Base-by-base conservation (phyloP, 2,329 filamentous ascomycete genomes). In the Cyclaneusma minus region DNA sequence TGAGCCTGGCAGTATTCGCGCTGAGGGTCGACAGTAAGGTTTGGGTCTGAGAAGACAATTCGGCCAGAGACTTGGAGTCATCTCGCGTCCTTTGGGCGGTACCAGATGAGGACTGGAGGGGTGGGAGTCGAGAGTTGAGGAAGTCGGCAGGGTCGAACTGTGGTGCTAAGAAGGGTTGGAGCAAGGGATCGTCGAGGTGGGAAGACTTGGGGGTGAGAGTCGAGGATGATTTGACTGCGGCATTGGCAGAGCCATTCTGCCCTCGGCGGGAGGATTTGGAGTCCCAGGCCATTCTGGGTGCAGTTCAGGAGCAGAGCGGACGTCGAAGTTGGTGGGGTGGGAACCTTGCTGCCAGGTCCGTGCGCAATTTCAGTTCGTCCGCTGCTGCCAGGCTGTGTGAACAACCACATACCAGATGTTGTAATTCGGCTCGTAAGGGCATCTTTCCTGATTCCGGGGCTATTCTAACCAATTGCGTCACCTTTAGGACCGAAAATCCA, bases 1-100 rank as follows among this genome's bases (percentile, higher is more conserved):
- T 83, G 6, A 94, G 59, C 23, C 84, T 69, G 11, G 82, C 77
- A 2, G 84, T 92, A 48, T 94, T 83, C 6, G 82, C 78, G 45
- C 81, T 91, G 43, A 95, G 69, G 44, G 87, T 80, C 2, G 84
- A 81, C 24, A 94, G 63, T n/a, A 91, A 63, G 3, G 73, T 64
- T 51, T 94, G 85, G 1, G 85, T 77, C 45, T 84, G 80, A 0
- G 73, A 63, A 2, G 83, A 84, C 27, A 93, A 56, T 33, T 87
- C 74, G n/a, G 76, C 59, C 24, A 93, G 61, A 3, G 78, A 62
- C 4, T 75, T 37, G 21, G 29, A 31, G 16, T 34, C 28, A 55
- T 55, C 35, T 50, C 51, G 48, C 27, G 38, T 30, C 27, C 35
- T 31, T 19, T 35, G 29, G 34, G 38, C 31, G 27, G 29, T 8